phyloP scores from a whole-genome alignment of 1,284 basidiomycete species.

The Coniferiporia sulphurascens region DNA sequence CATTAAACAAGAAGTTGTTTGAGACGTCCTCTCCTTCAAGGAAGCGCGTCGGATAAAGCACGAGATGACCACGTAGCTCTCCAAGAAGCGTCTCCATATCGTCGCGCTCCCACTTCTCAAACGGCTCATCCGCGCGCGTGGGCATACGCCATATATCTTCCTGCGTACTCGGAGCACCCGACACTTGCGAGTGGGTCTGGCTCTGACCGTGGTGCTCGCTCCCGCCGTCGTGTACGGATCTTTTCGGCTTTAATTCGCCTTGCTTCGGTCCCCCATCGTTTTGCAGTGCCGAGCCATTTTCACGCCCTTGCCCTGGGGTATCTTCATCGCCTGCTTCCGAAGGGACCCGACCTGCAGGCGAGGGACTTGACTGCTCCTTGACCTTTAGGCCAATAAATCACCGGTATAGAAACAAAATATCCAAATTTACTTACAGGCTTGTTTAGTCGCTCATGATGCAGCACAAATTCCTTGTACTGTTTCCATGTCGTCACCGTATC shows the following conservation, averaged over 20 bases:
- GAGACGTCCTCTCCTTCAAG: constrained; percentile 81
- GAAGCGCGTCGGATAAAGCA: constrained; percentile 79
- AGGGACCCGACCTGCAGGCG: constrained; percentile 49
- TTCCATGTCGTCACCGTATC: constrained; percentile 92
- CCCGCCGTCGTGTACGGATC: constrained; percentile 6
- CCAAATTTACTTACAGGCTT: constrained; percentile 46
- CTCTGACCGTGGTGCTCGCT: neutral
- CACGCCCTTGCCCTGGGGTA: constrained; percentile 28
- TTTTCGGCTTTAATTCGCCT: constrained; percentile 5
- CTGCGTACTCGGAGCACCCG: constrained; percentile 18
- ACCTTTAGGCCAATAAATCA: constrained; percentile 32
- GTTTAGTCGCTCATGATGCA: constrained; percentile 71
- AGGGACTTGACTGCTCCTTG: constrained; percentile 34
- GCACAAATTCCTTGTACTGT: constrained; percentile 83
- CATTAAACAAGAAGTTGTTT: constrained; percentile 89
- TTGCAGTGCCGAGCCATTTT: constrained; percentile 11
- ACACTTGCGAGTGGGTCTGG: neutral
- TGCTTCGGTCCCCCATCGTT: constrained; percentile 21
- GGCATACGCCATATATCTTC: constrained; percentile 39
- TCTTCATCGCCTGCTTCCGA: constrained; percentile 52
- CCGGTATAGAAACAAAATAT: neutral
- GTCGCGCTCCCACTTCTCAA: constrained; percentile 77
- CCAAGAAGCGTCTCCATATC: constrained; percentile 83
- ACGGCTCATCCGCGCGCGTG: constrained; percentile 57
- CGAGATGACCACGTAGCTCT: constrained; percentile 79